These are phyloP conservation scores for Blepharisma japonicum DNA, from an alignment of 73 alveolate genomes.

Conservation along the genomic window DNA sequence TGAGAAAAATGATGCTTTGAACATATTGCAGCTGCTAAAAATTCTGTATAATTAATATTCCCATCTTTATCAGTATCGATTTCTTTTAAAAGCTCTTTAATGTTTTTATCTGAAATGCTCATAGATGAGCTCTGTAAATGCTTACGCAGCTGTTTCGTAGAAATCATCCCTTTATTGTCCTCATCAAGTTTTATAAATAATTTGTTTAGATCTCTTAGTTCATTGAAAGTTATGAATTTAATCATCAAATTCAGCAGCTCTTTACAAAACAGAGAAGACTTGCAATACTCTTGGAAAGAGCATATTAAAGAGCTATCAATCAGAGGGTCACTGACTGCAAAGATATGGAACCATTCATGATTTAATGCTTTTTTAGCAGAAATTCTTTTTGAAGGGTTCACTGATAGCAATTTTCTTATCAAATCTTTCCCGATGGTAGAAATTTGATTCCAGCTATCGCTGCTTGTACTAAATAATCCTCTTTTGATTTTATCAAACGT, in stretches of 20 bases:
- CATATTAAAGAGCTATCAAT: too few relatives aligned
- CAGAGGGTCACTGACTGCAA: too few relatives aligned
- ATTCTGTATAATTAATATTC: constrained; percentile 46
- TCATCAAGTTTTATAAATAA: too few relatives aligned
- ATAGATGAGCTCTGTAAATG: too few relatives aligned
- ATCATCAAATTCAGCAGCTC: too few relatives aligned
- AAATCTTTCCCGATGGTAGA: constrained; percentile 49
- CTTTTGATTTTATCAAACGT: constrained; percentile 43
- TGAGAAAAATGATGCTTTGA: constrained; percentile 26
- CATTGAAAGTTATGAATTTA: too few relatives aligned
- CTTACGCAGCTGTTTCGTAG: too few relatives aligned
- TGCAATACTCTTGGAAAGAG: too few relatives aligned
- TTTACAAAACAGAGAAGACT: too few relatives aligned
- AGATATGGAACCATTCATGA: too few relatives aligned
- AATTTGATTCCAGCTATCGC: constrained; percentile 49
- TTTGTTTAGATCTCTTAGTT: too few relatives aligned
- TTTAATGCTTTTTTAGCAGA: constrained; percentile 25
- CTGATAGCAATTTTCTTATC: constrained; percentile 44
- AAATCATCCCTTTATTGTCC: too few relatives aligned
- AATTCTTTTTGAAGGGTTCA: constrained; percentile 31
- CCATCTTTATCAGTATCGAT: constrained; percentile 29
- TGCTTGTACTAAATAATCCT: constrained; percentile 35
- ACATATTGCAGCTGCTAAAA: constrained; percentile 40
- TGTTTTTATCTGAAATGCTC: not conserved
- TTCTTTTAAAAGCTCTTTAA: not conserved